These are phyloP conservation scores for Metschnikowia cerradonensis DNA, from an alignment of 805 yeast genomes.

Conservation along the genomic window DNA sequence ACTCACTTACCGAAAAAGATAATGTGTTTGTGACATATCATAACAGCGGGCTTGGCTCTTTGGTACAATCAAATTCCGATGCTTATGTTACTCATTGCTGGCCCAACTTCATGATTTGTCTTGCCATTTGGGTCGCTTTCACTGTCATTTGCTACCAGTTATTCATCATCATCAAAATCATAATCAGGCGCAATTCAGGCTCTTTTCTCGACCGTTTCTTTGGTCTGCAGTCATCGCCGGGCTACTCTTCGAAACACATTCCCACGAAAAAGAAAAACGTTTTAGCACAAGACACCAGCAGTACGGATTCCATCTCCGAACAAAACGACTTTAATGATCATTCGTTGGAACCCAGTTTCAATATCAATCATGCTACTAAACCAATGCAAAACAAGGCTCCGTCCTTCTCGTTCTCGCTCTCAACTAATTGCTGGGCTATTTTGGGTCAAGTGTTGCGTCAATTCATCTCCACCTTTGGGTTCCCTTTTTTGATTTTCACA, in stretches of 20 bases:
- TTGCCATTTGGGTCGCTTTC: conserved; percentile 24
- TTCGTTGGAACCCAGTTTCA: background rate
- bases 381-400: background rate
- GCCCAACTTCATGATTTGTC: conserved; percentile 41
- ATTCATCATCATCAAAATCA: conserved; percentile 18
- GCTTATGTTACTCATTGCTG: conserved; percentile 29
- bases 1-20: conserved; percentile 17
- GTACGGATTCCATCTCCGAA: background rate
- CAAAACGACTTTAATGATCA: background rate
- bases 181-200: conserved; percentile 1
- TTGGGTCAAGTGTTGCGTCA: conserved; percentile 32
- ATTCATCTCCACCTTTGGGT: conserved; percentile 33
- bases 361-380: background rate
- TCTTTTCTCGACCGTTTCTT: conserved; percentile 5
- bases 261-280: background rate
- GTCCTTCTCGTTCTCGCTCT: conserved; percentile 2
- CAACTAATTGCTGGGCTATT: conserved; percentile 15
- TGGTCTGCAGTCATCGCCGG: background rate
- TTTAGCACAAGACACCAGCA: background rate
- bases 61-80: conserved; percentile 29
- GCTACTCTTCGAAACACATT: background rate
- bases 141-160: conserved; percentile 22
- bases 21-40: conserved; percentile 42
- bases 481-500: conserved; percentile 43
- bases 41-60: conserved; percentile 38